A percentile compares a stretch with the other conserved stretches of the same genome.
phyloP scores from a whole-genome alignment of 768 basidiomycete genomes.

The Leccinellum albellum region DNA sequence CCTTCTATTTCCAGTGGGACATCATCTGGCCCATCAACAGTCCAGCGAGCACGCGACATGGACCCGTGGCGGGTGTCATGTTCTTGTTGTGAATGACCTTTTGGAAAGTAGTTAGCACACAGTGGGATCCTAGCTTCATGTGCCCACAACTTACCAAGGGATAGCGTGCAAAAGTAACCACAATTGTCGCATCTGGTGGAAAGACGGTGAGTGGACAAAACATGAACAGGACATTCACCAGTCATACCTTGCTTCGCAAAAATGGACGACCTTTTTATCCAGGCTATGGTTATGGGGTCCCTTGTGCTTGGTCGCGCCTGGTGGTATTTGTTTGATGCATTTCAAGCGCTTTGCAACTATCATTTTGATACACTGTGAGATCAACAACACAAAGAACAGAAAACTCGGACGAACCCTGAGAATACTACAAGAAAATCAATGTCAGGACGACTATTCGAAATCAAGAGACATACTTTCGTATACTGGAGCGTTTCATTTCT shows the following conservation, averaged over 20 bases:
- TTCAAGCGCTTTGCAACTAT: constrained; percentile 48
- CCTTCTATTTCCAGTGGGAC: constrained; percentile 51
- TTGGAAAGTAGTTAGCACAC: not conserved
- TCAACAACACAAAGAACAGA: not conserved
- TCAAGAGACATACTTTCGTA: constrained; percentile 46
- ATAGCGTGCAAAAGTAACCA: constrained; percentile 56
- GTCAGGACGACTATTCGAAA: not conserved
- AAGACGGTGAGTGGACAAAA: not conserved
- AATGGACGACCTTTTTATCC: constrained; percentile 47
- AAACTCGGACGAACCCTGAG: constrained; percentile 39
- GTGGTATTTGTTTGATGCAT: constrained; percentile 45
- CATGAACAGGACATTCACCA: not conserved
- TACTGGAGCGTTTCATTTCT: constrained; percentile 59
- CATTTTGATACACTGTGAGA: not conserved
- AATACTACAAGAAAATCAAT: constrained; percentile 36
- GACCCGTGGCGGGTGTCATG: constrained; percentile 65
- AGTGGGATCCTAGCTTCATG: fast-evolving
- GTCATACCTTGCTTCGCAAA: constrained; percentile 46
- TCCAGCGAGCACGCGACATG: constrained; percentile 58
- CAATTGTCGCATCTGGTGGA: constrained; percentile 52
- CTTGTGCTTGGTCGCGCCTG: constrained; percentile 39
- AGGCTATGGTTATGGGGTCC: constrained; percentile 49
- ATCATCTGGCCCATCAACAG: constrained; percentile 50
- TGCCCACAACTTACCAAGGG: constrained; percentile 39
- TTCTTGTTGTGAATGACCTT: constrained; percentile 57